Evolutionary conservation across 345 rosid genomes (phyloP).

Genomic region (Gossypium raimondii): DNA sequence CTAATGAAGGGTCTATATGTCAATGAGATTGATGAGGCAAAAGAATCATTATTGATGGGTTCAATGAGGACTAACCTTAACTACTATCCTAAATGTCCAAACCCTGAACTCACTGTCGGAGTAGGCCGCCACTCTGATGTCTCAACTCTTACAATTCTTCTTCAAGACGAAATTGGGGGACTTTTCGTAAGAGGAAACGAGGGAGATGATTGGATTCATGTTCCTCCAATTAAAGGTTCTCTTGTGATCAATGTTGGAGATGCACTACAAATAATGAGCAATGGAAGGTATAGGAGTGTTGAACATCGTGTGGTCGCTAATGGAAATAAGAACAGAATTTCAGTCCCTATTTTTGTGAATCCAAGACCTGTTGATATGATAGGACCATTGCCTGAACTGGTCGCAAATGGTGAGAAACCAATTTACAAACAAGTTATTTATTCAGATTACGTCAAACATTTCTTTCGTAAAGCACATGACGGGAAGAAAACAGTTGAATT

Average conservation of each 20-base stretch:
- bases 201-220: slow-evolving; percentile 21
- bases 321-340: slow-evolving; percentile 22
- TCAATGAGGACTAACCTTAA: slow-evolving; percentile 9
- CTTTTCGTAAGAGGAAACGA: slow-evolving; percentile 17
- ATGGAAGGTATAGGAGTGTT: slow-evolving; percentile 19
- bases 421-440: not conserved
- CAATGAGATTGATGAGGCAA: slow-evolving; percentile 3
- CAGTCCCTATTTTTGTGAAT: slow-evolving; percentile 23
- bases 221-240: slow-evolving; percentile 27
- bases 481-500: too few relatives aligned
- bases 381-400: slow-evolving; percentile 12
- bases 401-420: slow-evolving; percentile 8
- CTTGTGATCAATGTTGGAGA: slow-evolving; percentile 28
- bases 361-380: slow-evolving; percentile 3
- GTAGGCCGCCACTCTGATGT: slow-evolving; percentile 26
- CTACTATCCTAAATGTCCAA: slow-evolving; percentile 26
- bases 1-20: slow-evolving; percentile 16
- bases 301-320: slow-evolving; percentile 29
- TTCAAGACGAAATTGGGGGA: slow-evolving; percentile 22
- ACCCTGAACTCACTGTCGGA: slow-evolving; percentile 18
- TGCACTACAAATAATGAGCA: slow-evolving; percentile 29
- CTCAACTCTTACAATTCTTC: slow-evolving; percentile 22
- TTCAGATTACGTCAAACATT: too few relatives aligned
- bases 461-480: too few relatives aligned
- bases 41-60: not conserved